Percentiles rank a stretch among this genome's conserved stretches.
phyloP scores from a whole-genome alignment of 352 stramenopile species.

The Pythium volutum region DNA sequence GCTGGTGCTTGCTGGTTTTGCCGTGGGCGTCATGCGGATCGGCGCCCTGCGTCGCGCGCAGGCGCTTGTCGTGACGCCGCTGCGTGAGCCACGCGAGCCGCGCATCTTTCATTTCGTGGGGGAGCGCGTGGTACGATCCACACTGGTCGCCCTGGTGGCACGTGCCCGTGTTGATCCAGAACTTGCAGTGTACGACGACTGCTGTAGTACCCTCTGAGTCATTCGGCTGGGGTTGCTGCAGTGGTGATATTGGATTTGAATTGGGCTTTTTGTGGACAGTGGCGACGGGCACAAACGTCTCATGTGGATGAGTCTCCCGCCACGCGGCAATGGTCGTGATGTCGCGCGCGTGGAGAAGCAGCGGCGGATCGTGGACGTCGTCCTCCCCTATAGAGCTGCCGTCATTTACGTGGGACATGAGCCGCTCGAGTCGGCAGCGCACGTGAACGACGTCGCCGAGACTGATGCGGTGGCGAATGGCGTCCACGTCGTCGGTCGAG shows the following conservation, averaged over 20 bases:
- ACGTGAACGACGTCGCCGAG: slow-evolving; percentile 68
- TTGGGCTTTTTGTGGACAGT: slow-evolving; percentile 30
- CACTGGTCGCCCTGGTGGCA: slow-evolving; percentile 70
- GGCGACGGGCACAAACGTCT: slow-evolving; percentile 56
- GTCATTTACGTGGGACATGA: slow-evolving; percentile 2
- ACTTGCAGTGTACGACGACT: slow-evolving; percentile 63
- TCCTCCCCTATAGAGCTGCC: neutral
- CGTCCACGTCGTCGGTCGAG: slow-evolving; percentile 55
- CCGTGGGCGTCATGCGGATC: slow-evolving; percentile 65
- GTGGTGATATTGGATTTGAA: slow-evolving; percentile 1
- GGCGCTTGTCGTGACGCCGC: slow-evolving; percentile 55
- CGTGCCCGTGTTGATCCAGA: slow-evolving; percentile 79
- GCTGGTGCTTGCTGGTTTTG: slow-evolving; percentile 71
- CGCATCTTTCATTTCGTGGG: slow-evolving; percentile 43
- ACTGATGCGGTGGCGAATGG: slow-evolving; percentile 58
- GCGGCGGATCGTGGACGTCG: neutral
- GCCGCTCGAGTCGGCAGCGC: slow-evolving; percentile 53
- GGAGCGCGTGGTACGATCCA: slow-evolving; percentile 52
- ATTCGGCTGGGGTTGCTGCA: neutral
- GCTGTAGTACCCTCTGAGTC: neutral
- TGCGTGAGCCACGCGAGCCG: slow-evolving; percentile 63
- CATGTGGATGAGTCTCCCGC: slow-evolving; percentile 44
- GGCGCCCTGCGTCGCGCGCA: slow-evolving; percentile 47
- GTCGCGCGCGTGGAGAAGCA: slow-evolving; percentile 23
- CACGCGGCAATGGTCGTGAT: slow-evolving; percentile 34